phyloP scores from a whole-genome alignment of 805 yeast genomes.

The Candida arabinofermentans region DNA sequence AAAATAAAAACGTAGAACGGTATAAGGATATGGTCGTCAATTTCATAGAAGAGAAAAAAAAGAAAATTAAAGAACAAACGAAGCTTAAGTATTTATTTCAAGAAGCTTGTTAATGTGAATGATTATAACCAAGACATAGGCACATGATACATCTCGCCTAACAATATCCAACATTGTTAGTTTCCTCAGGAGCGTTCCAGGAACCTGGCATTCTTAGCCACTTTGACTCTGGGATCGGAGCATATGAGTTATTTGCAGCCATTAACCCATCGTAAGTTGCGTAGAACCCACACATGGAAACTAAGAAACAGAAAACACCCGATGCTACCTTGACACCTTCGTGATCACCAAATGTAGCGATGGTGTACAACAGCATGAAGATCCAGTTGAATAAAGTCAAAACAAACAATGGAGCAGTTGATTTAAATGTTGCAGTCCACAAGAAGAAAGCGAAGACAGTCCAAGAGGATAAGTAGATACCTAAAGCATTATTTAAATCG shows the following conservation, averaged over 20 bases:
- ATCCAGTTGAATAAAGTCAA: conserved; percentile 38
- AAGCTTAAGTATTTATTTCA: no score
- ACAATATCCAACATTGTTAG: no score
- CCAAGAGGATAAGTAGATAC: conserved; percentile 46
- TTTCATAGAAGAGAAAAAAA: no score
- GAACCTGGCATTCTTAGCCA: conserved; percentile 31
- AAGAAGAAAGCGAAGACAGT: conserved; percentile 42
- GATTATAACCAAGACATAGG: no score
- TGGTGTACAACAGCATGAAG: conserved; percentile 33
- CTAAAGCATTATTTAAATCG: conserved; percentile 39
- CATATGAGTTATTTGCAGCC: conserved; percentile 20
- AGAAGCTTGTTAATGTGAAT: no score
- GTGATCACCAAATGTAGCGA: conserved; percentile 32
- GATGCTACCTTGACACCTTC: conserved; percentile 33
- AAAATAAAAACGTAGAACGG: no score
- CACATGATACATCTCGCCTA: no score
- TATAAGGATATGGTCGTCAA: no score
- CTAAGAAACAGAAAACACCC: conserved; percentile 40
- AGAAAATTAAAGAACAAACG: no score
- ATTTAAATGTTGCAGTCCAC: conserved; percentile 40
- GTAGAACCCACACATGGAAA: conserved; percentile 39
- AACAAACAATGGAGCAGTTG: conserved; percentile 36
- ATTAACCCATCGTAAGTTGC: conserved; percentile 40
- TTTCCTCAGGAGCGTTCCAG: conserved; percentile 21
- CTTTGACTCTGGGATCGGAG: conserved; percentile 24